Percentiles rank a stretch among this genome's conserved stretches.
Evolutionary conservation across 192 early-diverging fungal species (phyloP).

Genomic region (Linnemannia hyalina): DNA sequence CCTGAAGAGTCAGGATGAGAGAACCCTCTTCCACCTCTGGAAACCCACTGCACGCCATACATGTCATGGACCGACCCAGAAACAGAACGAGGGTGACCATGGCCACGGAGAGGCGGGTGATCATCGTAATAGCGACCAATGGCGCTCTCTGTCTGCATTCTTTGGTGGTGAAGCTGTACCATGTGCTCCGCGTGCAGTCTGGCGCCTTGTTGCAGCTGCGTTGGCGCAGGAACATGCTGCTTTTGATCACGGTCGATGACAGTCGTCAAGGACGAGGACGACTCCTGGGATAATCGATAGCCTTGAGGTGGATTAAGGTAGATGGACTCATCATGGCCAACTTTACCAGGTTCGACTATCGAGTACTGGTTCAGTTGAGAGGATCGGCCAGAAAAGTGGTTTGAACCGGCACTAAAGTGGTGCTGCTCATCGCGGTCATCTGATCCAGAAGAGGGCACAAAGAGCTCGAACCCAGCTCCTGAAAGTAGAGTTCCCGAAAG

Average conservation of each 20-base stretch:
- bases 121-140: not conserved
- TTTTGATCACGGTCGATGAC: not conserved
- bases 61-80: not conserved
- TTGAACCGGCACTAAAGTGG: not conserved
- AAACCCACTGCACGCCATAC: not conserved
- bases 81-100: not conserved
- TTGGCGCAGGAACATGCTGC: not conserved
- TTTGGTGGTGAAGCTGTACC: constrained; percentile 1
- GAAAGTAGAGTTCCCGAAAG: not conserved
- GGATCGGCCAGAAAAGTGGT: not conserved
- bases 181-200: not conserved
- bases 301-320: not conserved
- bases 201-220: constrained; percentile 4
- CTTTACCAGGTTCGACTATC: not conserved
- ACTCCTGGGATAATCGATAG: not conserved
- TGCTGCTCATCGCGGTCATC: not conserved
- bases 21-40: not conserved
- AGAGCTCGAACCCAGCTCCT: not conserved
- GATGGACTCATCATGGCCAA: not conserved
- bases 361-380: not conserved
- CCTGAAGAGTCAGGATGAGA: not conserved
- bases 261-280: not conserved
- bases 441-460: not conserved
- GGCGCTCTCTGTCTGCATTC: not conserved
- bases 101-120: not conserved